Conservation (phyloP, 257 asterid genomes). For the Verbascum thapsus region DNA sequence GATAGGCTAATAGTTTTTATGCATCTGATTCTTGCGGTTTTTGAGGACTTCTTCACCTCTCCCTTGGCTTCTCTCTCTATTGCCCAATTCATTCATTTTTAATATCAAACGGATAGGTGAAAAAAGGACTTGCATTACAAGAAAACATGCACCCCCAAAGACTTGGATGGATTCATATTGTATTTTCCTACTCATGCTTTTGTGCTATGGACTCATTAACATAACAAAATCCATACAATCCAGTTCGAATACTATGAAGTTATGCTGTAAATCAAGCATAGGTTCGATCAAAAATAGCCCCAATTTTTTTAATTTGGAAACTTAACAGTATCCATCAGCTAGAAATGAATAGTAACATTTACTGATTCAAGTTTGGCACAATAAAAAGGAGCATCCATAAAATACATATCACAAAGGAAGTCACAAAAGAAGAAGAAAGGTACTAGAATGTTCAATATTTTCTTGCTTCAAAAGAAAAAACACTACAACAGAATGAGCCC, state of each 20-base stretch:
- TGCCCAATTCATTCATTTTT: too few relatives aligned
- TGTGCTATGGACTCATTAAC: constrained; percentile 3
- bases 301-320: neutral
- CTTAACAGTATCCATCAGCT: neutral
- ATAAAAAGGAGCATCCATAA: neutral
- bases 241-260: neutral
- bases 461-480: constrained; percentile 22
- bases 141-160: neutral
- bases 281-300: constrained; percentile 5
- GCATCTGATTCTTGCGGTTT: too few relatives aligned
- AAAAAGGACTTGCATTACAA: neutral
- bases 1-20: too few relatives aligned
- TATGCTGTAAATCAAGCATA: constrained; percentile 12
- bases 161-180: neutral
- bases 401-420: neutral
- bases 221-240: constrained; percentile 1
- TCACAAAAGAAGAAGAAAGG: neutral
- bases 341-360: neutral
- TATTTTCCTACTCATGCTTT: constrained; percentile 4
- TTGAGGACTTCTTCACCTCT: too few relatives aligned
- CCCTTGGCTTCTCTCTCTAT: too few relatives aligned
- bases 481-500: constrained; percentile 1
- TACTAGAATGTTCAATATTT: neutral
- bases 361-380: neutral
- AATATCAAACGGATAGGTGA: too few relatives aligned